These are phyloP conservation scores for Ophiostoma sp. DNA, from an alignment of 2,329 filamentous ascomycete genomes.

Conservation along the genomic window DNA sequence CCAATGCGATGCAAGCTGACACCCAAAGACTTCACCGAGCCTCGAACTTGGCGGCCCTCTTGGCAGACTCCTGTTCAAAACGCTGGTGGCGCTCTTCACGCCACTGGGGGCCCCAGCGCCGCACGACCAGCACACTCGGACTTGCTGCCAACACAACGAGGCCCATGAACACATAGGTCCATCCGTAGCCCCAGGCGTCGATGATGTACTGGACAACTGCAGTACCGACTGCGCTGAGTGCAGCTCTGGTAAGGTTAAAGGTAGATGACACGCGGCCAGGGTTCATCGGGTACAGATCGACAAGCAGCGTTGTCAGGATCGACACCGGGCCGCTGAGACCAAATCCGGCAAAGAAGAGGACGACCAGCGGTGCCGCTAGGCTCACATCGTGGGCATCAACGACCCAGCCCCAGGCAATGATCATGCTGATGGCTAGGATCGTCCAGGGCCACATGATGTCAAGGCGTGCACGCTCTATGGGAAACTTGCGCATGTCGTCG, in stretches of 20 bases:
- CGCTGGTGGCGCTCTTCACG: slow-evolving; percentile 32
- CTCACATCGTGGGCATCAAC: slow-evolving; percentile 33
- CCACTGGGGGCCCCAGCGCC: slow-evolving; percentile 33
- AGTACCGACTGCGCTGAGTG: slow-evolving; percentile 38
- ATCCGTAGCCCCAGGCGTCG: slow-evolving; percentile 38
- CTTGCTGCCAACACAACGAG: slow-evolving; percentile 31
- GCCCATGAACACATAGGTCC: slow-evolving; percentile 36
- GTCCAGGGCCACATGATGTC: slow-evolving; percentile 36
- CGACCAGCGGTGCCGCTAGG: slow-evolving; percentile 38
- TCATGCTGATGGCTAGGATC: slow-evolving; percentile 40
- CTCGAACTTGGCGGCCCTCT: not conserved
- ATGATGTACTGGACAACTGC: slow-evolving; percentile 40
- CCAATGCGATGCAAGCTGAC: not conserved
- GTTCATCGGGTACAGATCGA: slow-evolving; percentile 41
- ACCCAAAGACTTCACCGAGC: not conserved
- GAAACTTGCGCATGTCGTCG: slow-evolving; percentile 34
- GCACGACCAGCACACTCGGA: slow-evolving; percentile 31
- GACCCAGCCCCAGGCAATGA: slow-evolving; percentile 42
- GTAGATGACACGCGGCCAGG: slow-evolving; percentile 40
- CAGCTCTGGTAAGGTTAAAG: slow-evolving; percentile 39
- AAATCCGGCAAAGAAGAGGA: slow-evolving; percentile 38
- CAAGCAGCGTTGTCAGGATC: slow-evolving; percentile 38
- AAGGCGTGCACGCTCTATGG: slow-evolving; percentile 37
- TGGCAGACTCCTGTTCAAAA: slow-evolving; percentile 20
- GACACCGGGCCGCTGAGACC: slow-evolving; percentile 39